Base-by-base conservation (phyloP, 1,284 basidiomycete genomes). In the Hymenochaete sp. region DNA sequence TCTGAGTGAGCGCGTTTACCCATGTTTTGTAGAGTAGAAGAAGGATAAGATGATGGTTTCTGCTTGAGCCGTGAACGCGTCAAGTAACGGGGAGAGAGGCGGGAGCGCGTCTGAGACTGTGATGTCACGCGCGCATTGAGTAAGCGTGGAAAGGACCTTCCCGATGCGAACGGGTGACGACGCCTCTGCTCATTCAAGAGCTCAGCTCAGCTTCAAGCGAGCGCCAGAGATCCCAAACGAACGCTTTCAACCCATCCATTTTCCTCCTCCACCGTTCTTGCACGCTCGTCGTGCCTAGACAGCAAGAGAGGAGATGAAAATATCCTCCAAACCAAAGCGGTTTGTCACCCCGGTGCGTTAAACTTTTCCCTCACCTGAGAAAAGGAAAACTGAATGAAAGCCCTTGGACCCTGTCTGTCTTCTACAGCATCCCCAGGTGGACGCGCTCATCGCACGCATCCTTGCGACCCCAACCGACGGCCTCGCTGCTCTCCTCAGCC, bases 241-340 rank as follows among this genome's bases (percentile, higher is more conserved):
- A n/a, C n/a, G n/a, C n/a, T n/a, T n/a, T n/a, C n/a, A n/a, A n/a
- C n/a, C n/a, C n/a, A 22, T 36, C 22, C n/a, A 36, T 22, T 36
- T 13, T n/a, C 8, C 8, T 36, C 35, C 18, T 35, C 32, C 32
- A 35, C 27, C 24, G 38, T 45, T 41, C 32, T 33, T 50, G 41
- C 66, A 70, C 67, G 57, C 21, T 62, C 58, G 71, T 75, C 67
- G 64, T n/a, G n/a, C n/a, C n/a, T n/a, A n/a, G n/a, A n/a, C n/a
- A n/a, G n/a, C n/a, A n/a, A 62, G 18, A 26, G 49, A 73, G 72
- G 75, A 62, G 59, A 87, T 87, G 83, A 86, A 80, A 74, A 85
- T 87, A 65, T 68, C 75, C 56, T 79, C 80, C 62, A 83, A 82
- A 69, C 77, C 82, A 44, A 86, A 83, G 77, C 80, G 76, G 67